A percentile compares a stretch with the other conserved stretches of the same genome.
Conservation (phyloP, 2,329 filamentous ascomycete species). For the Xylariaceae sp. region DNA sequence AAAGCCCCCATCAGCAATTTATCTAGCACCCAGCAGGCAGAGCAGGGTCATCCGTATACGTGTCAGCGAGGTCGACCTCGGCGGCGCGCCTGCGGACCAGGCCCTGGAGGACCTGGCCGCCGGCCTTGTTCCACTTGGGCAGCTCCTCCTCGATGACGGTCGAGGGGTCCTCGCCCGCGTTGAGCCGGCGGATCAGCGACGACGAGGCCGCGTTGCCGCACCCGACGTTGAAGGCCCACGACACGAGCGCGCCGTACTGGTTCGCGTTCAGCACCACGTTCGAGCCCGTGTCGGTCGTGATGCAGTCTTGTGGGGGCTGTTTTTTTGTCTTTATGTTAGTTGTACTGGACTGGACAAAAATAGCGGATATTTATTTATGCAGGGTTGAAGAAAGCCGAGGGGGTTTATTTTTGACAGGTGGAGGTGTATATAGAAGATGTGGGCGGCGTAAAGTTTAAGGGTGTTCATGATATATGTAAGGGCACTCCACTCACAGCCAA, state of each 20-base stretch:
- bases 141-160: constrained; percentile 7
- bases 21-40: constrained; percentile 1
- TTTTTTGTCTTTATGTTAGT: not conserved
- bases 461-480: too few species aligned
- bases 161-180: constrained; percentile 6
- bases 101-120: constrained; percentile 5
- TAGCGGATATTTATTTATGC: too few species aligned
- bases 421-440: not conserved
- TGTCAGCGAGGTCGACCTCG: constrained; percentile 7
- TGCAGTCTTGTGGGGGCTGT: constrained; percentile 8
- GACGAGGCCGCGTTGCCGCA: constrained; percentile 6
- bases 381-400: too few species aligned
- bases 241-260: constrained; percentile 9
- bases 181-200: constrained; percentile 7
- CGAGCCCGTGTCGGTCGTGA: constrained; percentile 3
- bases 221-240: constrained; percentile 10
- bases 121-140: constrained; percentile 6
- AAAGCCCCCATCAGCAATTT: not conserved
- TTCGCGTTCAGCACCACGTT: constrained; percentile 6
- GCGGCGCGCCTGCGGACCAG: constrained; percentile 5
- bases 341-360: too few species aligned
- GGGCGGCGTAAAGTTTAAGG: not conserved
- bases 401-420: too few species aligned
- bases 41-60: constrained; percentile 4
- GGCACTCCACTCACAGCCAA: constrained; percentile 6